A percentile compares a stretch with the other conserved stretches of the same genome.
Conservation (phyloP, 208 protist species). For the Porcisia deanei region DNA sequence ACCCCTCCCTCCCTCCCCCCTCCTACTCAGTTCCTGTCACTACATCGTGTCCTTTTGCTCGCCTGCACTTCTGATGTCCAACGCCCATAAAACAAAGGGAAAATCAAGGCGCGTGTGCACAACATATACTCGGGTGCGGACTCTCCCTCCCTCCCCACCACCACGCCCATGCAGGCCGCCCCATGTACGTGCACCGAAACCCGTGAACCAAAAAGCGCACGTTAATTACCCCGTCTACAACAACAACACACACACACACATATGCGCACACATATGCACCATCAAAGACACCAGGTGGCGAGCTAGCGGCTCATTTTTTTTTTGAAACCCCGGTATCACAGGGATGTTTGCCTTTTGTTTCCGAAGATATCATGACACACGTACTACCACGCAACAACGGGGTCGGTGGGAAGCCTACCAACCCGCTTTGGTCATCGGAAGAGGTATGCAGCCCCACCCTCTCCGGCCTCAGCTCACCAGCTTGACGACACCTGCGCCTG, state of each 20-base stretch:
- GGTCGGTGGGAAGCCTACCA: background rate
- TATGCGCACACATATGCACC: background rate
- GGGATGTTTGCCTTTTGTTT: too few species aligned
- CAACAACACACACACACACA: background rate
- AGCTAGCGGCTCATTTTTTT: background rate
- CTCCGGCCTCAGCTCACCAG: background rate
- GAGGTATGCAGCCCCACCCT: background rate
- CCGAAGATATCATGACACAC: too few species aligned
- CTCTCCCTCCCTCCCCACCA: too few species aligned
- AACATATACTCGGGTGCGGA: too few species aligned
- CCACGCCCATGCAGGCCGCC: too few species aligned
- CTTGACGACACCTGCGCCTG: constrained; percentile 36
- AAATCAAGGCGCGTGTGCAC: too few species aligned
- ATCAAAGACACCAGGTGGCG: background rate
- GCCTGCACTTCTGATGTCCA: background rate
- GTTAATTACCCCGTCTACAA: background rate
- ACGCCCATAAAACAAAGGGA: too few species aligned
- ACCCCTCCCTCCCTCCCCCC: background rate
- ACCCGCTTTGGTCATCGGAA: background rate
- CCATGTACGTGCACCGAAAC: background rate
- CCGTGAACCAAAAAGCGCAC: too few species aligned
- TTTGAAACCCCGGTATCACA: too few species aligned
- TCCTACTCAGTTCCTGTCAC: background rate
- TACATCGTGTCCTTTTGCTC: background rate
- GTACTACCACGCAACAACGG: background rate